Evolutionary conservation across 371 early-diverging fungal species (phyloP).

Genomic region (Massospora cicadina): DNA sequence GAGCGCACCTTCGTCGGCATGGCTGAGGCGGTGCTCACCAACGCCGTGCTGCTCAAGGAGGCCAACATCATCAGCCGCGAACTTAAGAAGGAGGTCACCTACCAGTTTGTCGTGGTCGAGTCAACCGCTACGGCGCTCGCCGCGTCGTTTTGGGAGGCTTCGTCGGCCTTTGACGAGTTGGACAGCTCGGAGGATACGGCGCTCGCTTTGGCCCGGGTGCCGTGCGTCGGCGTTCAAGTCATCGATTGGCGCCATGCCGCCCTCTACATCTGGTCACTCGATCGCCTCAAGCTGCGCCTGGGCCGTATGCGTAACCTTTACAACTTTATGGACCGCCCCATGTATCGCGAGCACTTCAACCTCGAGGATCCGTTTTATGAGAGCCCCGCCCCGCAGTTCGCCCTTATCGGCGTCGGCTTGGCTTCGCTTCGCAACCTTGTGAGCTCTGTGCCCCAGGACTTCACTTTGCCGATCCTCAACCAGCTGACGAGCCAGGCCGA

Average conservation of each 20-base stretch:
- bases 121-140: conserved; percentile 29
- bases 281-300: conserved; percentile 39
- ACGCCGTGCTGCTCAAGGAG: conserved; percentile 60
- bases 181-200: conserved; percentile 33
- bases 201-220: conserved; percentile 27
- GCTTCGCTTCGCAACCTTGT: conserved; percentile 28
- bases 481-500: conserved; percentile 29
- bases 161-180: conserved; percentile 30
- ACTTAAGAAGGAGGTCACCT: conserved; percentile 50
- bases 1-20: conserved; percentile 42
- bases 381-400: conserved; percentile 35
- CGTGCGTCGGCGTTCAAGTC: conserved; percentile 47
- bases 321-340: conserved; percentile 48
- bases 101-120: conserved; percentile 59
- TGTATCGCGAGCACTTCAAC: conserved; percentile 50
- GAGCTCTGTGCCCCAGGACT: conserved; percentile 27
- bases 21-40: conserved; percentile 47
- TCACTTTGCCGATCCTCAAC: conserved; percentile 30
- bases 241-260: conserved; percentile 48
- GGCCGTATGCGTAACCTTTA: conserved; percentile 61
- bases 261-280: conserved; percentile 57
- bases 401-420: conserved; percentile 41
- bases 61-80: conserved; percentile 74
- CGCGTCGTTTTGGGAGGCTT: conserved; percentile 39
- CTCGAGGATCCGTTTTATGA: conserved; percentile 62